A percentile compares a stretch with the other conserved stretches of the same genome.
phyloP scores from a whole-genome alignment of 345 rosid genomes.

The Lepidium sativum region DNA sequence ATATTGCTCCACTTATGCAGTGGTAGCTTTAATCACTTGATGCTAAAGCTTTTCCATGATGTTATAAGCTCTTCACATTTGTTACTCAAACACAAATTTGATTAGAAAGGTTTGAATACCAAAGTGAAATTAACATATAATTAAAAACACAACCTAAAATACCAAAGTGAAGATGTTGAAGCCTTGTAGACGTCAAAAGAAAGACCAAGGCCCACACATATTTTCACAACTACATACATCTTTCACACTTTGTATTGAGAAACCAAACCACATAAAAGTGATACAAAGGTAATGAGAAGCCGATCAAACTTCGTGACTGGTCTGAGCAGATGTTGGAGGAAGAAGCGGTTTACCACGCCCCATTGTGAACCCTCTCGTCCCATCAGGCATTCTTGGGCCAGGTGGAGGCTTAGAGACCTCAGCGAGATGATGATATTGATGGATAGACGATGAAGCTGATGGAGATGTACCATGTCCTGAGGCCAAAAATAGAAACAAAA shows the following conservation, averaged over 20 bases:
- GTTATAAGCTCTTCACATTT: too few relatives aligned
- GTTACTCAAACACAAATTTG: too few relatives aligned
- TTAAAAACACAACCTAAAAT: background rate
- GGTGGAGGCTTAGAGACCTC: constrained; percentile 75
- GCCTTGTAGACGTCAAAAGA: background rate
- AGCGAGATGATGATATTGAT: constrained; percentile 7
- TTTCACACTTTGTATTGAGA: background rate
- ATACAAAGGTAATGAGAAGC: background rate
- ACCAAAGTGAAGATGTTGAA: background rate
- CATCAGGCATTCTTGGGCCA: constrained; percentile 99
- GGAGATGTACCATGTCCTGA: constrained; percentile 62
- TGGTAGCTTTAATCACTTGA: too few relatives aligned
- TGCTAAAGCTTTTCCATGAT: too few relatives aligned
- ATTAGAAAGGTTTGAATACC: too few relatives aligned
- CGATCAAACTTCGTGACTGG: constrained; percentile 14
- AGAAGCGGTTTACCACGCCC: constrained; percentile 67
- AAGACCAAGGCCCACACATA: constrained; percentile 8
- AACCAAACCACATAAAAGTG: background rate
- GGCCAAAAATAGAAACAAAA: background rate
- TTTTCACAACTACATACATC: background rate
- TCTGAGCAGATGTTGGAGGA: constrained; percentile 8
- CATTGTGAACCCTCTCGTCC: constrained; percentile 86
- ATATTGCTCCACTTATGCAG: too few relatives aligned
- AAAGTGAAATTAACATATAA: too few relatives aligned
- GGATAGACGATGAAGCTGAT: constrained; percentile 28